Percentiles rank a stretch among this genome's conserved stretches.
Evolutionary conservation across 495 filamentous ascomycete genomes (phyloP).

Genomic region (Apodospora peruviana): DNA sequence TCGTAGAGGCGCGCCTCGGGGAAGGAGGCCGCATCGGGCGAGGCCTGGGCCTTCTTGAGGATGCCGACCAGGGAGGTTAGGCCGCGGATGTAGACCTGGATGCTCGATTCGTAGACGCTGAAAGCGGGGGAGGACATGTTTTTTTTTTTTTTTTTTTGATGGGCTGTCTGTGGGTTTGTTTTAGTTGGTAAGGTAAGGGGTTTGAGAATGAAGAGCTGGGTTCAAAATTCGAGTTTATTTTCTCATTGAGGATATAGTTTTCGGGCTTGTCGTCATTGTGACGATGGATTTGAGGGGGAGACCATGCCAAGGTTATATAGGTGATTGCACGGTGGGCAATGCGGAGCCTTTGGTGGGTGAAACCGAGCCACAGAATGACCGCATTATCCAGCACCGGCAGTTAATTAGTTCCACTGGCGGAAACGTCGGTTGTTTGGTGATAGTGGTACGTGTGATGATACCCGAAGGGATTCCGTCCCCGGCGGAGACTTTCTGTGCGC

Average conservation of each 20-base stretch:
- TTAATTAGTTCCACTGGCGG: no score
- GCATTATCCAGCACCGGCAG: no score
- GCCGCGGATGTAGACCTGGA: constrained; percentile 17
- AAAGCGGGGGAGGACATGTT: constrained; percentile 15
- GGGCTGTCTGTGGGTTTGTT: neutral
- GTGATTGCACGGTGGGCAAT: no score
- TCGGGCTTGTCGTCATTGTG: neutral
- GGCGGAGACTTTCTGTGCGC: no score
- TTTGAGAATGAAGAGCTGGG: neutral
- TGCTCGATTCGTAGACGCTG: constrained; percentile 19
- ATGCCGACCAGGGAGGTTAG: constrained; percentile 17
- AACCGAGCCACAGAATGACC: no score
- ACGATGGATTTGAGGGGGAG: no score
- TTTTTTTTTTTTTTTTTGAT: neutral
- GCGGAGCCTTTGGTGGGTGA: no score
- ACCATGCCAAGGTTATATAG: no score
- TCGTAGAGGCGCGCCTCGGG: constrained; percentile 21
- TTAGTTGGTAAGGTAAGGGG: neutral
- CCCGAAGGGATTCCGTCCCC: no score
- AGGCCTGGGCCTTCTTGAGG: constrained; percentile 22
- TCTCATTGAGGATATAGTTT: neutral
- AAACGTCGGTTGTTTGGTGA: no score
- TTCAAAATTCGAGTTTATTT: neutral
- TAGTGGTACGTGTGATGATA: no score
- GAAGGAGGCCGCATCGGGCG: constrained; percentile 16